phyloP scores from a whole-genome alignment of 768 basidiomycete species.

The Ramaria sp. region DNA sequence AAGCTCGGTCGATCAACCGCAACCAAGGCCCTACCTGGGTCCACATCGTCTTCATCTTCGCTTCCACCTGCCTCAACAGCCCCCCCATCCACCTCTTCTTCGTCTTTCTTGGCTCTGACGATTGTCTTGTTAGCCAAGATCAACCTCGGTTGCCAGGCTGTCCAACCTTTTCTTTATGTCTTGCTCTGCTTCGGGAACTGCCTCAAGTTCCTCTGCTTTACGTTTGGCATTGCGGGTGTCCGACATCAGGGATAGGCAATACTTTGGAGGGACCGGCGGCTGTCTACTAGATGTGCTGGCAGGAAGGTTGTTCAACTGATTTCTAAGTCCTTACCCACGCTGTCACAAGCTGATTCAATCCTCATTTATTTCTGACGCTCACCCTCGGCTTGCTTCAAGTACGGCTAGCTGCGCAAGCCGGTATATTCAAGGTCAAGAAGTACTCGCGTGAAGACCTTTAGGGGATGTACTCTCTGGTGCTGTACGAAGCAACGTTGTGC shows the following conservation, averaged over 20 bases:
- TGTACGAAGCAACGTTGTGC: no score
- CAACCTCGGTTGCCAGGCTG: neutral
- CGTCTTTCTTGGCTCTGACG: conserved; percentile 19
- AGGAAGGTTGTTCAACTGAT: neutral
- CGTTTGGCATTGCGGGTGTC: neutral
- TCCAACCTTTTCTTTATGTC: neutral
- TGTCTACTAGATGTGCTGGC: neutral
- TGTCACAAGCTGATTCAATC: neutral
- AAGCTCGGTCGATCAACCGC: neutral
- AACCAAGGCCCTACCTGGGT: conserved; percentile 15
- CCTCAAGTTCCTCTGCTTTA: conserved; percentile 1
- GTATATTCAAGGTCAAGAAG: no score
- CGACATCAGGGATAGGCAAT: neutral
- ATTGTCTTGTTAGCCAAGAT: neutral
- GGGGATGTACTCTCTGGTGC: no score
- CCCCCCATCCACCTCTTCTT: conserved; percentile 16
- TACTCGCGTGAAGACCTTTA: no score
- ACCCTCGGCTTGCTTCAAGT: no score
- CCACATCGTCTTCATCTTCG: conserved; percentile 17
- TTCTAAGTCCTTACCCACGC: conserved; percentile 1
- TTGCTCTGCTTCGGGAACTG: neutral
- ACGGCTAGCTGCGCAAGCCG: no score
- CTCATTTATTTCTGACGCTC: no score
- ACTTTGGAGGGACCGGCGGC: neutral
- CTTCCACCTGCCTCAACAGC: conserved; percentile 13